Percentiles rank a stretch among this genome's conserved stretches.
These are phyloP conservation scores for Dryas drummondii DNA, from an alignment of 306 rosid genomes.

Conservation along the genomic window DNA sequence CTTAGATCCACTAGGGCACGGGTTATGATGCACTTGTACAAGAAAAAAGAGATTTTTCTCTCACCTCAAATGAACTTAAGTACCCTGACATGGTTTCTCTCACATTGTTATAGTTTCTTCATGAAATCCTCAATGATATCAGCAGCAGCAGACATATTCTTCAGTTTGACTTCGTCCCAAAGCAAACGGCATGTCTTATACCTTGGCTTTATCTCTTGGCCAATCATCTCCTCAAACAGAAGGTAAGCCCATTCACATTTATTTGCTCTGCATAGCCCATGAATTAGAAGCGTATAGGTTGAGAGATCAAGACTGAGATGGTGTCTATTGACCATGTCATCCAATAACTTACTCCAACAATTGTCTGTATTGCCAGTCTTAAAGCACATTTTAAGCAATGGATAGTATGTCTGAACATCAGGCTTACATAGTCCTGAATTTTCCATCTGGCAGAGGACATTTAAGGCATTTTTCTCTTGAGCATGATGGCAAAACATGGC, in stretches of 20 bases:
- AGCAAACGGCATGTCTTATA: conserved; percentile 69
- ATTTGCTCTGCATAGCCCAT: conserved; percentile 72
- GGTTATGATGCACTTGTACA: no score
- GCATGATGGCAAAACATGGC: conserved; percentile 65
- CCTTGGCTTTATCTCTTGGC: conserved; percentile 63
- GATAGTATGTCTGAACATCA: conserved; percentile 74
- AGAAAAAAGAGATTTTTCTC: background rate
- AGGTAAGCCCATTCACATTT: conserved; percentile 64
- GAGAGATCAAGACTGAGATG: conserved; percentile 76
- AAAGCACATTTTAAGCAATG: conserved; percentile 77
- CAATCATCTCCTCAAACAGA: conserved; percentile 74
- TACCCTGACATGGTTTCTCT: background rate
- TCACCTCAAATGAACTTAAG: background rate
- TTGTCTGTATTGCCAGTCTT: conserved; percentile 46
- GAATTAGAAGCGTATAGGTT: conserved; percentile 71
- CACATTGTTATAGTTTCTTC: conserved; percentile 45
- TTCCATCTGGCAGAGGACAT: conserved; percentile 57
- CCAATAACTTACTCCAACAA: conserved; percentile 48
- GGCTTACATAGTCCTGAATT: conserved; percentile 64
- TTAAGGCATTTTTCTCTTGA: conserved; percentile 54
- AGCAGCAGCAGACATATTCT: conserved; percentile 59
- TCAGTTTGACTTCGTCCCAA: conserved; percentile 59
- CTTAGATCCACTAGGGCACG: no score
- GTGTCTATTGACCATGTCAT: conserved; percentile 65
- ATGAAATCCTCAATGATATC: conserved; percentile 66